Evolutionary conservation across 2,329 filamentous ascomycete species (phyloP), one percentile per base, ranked within the genome.

Genomic region (Albophoma yamanashiensis): DNA sequence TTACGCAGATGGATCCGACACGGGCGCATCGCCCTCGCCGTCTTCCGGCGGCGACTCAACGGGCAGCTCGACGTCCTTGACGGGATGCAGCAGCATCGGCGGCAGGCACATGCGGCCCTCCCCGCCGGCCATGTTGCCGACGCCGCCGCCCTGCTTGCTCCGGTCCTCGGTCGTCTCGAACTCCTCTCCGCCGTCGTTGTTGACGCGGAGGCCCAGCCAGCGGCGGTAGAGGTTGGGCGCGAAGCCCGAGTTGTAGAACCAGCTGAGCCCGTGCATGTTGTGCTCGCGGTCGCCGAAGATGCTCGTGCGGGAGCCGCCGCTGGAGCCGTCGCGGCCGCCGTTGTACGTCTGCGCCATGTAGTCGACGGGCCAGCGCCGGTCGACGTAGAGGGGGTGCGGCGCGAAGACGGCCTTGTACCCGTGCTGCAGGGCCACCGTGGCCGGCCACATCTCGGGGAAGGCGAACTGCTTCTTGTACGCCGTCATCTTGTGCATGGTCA

Each of bases 371-470:
- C 93, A 97, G 67, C 85, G 82, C 60, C 92, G 87, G 73, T 96
- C 92, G 20, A 93, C 84, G 71, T 89, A 97, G 59, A 96, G 82
- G 1, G 92, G 91, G 68, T 97, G 93, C 1, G 93, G 93, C 2
- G 87, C 91, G 65, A 89, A 96, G 17, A 97, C 92, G 43, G 91
- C 92, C 77, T 97, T 97, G 76, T 90, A 87, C 14, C 93, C 93
- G 71, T 97, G 92, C 62, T 97, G 92, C 12, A 97, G 81, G 1
- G 92, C 90, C 1, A 90, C 86, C 0, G 89, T 94, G 1, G 88
- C 88, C 0, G 92, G 91, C 91, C 91, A 97, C 92, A 97, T 97
- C 74, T 97, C 93, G 0, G 92, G 90, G 71, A 96, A 96, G 78
- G 94, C 95, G 64, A 90, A 89, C 73, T 95, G 89, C 67, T 92